A percentile compares a stretch with the other conserved stretches of the same genome.
Conservation (phyloP, 495 filamentous ascomycete species). For the Podospora anserina region DNA sequence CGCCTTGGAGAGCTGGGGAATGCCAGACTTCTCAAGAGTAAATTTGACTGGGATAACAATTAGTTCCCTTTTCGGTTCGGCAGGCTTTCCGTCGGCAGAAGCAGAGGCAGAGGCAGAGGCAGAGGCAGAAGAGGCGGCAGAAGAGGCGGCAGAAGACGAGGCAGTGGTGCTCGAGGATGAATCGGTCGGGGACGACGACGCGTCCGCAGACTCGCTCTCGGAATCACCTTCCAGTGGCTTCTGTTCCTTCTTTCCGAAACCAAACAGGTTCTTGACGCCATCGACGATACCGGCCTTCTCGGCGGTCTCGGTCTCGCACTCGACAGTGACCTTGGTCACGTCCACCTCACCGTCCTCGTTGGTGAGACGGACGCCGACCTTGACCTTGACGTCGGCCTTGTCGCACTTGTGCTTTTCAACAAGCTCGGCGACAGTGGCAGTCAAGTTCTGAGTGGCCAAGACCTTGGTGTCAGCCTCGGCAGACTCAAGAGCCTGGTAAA, state of each 20-base stretch:
- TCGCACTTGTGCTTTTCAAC: conserved; percentile 73
- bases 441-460: conserved; percentile 78
- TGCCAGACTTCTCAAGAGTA: conserved; percentile 58
- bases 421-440: conserved; percentile 70
- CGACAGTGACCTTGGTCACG: conserved; percentile 68
- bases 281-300: conserved; percentile 82
- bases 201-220: conserved; percentile 35
- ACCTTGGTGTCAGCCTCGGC: conserved; percentile 48
- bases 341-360: conserved; percentile 78
- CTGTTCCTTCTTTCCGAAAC: conserved; percentile 86
- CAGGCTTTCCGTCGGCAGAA: conserved; percentile 41
- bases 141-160: conserved; percentile 33
- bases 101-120: conserved; percentile 37
- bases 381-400: conserved; percentile 71
- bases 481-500: conserved; percentile 66
- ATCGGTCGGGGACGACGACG: conserved; percentile 46
- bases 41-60: conserved; percentile 69
- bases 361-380: conserved; percentile 69
- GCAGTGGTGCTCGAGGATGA: conserved; percentile 33
- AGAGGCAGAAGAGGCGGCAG: conserved; percentile 31
- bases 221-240: conserved; percentile 57
- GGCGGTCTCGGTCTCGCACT: conserved; percentile 69
- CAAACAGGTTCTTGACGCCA: conserved; percentile 91
- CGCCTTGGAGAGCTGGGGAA: conserved; percentile 52
- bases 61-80: conserved; percentile 60